Evolutionary conservation across 2,329 filamentous ascomycete genomes (phyloP).

Genomic region (Myriangium duriaei): DNA sequence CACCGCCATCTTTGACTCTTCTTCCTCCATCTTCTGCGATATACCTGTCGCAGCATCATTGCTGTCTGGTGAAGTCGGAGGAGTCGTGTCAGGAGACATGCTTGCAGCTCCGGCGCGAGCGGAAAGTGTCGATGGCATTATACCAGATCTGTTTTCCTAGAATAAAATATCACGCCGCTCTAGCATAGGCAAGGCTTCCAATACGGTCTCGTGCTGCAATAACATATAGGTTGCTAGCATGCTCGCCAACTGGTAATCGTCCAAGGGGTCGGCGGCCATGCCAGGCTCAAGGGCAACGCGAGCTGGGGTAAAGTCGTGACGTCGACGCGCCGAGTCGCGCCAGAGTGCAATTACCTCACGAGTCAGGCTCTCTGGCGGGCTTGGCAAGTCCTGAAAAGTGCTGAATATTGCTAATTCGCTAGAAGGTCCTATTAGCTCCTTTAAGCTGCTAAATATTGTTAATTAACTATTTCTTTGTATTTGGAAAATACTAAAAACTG

Average conservation of each 20-base stretch:
- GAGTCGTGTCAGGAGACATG: constrained; percentile 18
- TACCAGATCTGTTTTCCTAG: no score
- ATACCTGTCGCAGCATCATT: constrained; percentile 19
- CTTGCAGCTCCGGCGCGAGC: neutral
- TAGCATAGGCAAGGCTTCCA: neutral
- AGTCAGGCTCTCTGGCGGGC: no score
- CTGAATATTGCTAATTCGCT: no score
- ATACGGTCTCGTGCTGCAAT: neutral
- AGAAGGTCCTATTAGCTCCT: no score
- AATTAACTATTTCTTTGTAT: no score
- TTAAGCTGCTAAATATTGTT: no score
- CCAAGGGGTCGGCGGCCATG: neutral
- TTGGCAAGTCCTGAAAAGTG: no score
- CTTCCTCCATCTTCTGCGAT: constrained; percentile 30
- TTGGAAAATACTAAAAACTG: no score
- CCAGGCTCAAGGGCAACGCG: constrained; percentile 1
- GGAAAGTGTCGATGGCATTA: constrained; percentile 3
- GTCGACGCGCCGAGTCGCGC: constrained; percentile 3
- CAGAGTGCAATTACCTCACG: no score
- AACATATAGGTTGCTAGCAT: neutral
- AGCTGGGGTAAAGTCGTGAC: constrained; percentile 7
- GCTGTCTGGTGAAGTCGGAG: constrained; percentile 22
- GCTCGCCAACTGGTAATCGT: neutral
- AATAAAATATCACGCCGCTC: no score
- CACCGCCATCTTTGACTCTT: constrained; percentile 34